These are phyloP conservation scores for Alternaria ventricosa DNA, from an alignment of 2,329 filamentous ascomycete genomes.

Conservation along the genomic window DNA sequence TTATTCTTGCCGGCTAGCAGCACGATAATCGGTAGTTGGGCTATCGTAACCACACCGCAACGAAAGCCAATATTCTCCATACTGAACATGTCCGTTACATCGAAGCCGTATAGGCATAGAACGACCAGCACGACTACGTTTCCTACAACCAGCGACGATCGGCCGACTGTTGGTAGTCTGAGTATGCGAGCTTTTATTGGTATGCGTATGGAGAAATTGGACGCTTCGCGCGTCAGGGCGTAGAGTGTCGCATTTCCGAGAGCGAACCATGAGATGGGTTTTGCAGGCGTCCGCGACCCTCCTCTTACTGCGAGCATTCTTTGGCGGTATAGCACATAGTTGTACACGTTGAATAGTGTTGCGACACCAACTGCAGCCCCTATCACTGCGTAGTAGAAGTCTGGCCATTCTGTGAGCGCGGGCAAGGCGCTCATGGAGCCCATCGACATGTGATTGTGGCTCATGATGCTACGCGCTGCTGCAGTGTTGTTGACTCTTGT, in stretches of 20 bases:
- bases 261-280: conserved; percentile 59
- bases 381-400: conserved; percentile 62
- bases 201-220: conserved; percentile 54
- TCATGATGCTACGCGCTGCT: conserved; percentile 28
- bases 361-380: conserved; percentile 55
- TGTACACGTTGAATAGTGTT: conserved; percentile 54
- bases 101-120: conserved; percentile 63
- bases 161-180: conserved; percentile 51
- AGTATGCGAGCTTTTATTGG: conserved; percentile 44
- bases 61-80: conserved; percentile 66
- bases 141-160: conserved; percentile 48
- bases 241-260: conserved; percentile 59
- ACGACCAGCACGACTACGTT: conserved; percentile 61
- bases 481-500: conserved; percentile 7
- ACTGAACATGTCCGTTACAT: conserved; percentile 56
- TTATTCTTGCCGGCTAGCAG: conserved; percentile 64
- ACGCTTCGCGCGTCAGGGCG: conserved; percentile 61
- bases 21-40: conserved; percentile 63
- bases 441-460: conserved; percentile 36
- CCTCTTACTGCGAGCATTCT: conserved; percentile 56
- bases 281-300: conserved; percentile 55
- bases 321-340: conserved; percentile 57
- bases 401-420: conserved; percentile 55
- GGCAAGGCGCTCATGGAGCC: conserved; percentile 55
- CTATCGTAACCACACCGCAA: conserved; percentile 60